Base-by-base conservation (phyloP, 2,329 filamentous ascomycete genomes). In the Colletotrichum abscissum region DNA sequence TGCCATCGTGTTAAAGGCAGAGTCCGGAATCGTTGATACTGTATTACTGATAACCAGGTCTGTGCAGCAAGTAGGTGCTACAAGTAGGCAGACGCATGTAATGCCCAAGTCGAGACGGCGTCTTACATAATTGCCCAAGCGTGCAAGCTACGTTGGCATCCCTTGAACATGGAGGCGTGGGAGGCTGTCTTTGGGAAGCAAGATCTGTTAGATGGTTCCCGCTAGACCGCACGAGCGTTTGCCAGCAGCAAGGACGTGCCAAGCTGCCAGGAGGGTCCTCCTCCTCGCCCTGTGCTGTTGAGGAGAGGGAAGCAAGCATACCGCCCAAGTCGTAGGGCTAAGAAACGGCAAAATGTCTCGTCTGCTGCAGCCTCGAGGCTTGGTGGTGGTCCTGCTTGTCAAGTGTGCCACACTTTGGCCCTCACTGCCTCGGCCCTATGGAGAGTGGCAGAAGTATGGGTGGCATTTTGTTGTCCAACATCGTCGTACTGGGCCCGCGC, bases 361-460 rank as follows among this genome's bases (percentile, higher is more conserved):
- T n/a, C 69, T 64, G 55, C 69, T 72, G 69, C 66, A 72, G 69
- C 59, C 69, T 69, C 24, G 42, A 72, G 59, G 58, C 54, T 69
- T 72, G 59, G 12, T 22, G 56, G 19, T 24, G 35, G 28, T 35
- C 58, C n/a, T 42, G 16, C 26, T 30, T 16, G 22, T 16, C 14
- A 33, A 38, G 38, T 59, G 35, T 69, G 46, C 19, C 52, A 42
- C 14, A 55, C 42, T 26, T 42, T 42, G n/a, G 24, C 26, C 24
- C 24, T 56, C 49, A 7, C 28, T n/a, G 49, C 38, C 57, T 58
- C 38, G 49, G 46, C 35, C 12, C n/a, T 26, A 63, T 60, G 33
- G 33, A 55, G 46, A 38, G 63, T 9, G 55, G 55, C 7, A 60
- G 55, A 28, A 49, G 35, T 5, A 49, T 33, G 35, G 19, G 12